Conservation (phyloP, 805 yeast genomes). For the Lipomyces orientalis region DNA sequence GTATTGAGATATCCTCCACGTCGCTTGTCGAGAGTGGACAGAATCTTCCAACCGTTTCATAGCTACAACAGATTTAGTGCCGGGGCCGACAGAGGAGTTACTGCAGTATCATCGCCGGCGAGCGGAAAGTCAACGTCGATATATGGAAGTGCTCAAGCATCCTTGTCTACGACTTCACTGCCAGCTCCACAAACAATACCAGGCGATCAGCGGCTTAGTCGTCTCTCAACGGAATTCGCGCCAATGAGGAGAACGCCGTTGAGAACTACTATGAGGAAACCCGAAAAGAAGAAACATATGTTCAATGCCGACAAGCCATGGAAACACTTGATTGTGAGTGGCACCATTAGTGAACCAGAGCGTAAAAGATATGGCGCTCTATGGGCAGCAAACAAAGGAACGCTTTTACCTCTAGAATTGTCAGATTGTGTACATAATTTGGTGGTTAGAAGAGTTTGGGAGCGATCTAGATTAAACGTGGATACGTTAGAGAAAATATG, state of each 20-base stretch:
- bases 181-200: not conserved
- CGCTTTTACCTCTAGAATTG: constrained; percentile 33
- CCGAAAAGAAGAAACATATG: constrained; percentile 29
- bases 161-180: constrained; percentile 14
- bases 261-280: constrained; percentile 40
- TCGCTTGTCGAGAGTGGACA: not conserved
- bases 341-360: constrained; percentile 55
- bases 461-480: constrained; percentile 70
- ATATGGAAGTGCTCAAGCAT: not conserved
- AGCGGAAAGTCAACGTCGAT: not conserved
- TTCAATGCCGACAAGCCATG: constrained; percentile 40
- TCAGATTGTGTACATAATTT: constrained; percentile 36
- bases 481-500: constrained; percentile 67
- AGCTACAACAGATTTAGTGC: not conserved
- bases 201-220: not conserved
- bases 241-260: constrained; percentile 13
- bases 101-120: not conserved
- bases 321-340: constrained; percentile 36
- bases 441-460: constrained; percentile 82
- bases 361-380: constrained; percentile 89
- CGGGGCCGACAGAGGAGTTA: not conserved
- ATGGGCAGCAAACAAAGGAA: constrained; percentile 88
- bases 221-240: not conserved
- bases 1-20: not conserved
- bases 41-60: constrained; percentile 8